Percentiles rank a stretch among this genome's conserved stretches.
Evolutionary conservation across 2,329 filamentous ascomycete species (phyloP).

Genomic region (Aureobasidium lini): DNA sequence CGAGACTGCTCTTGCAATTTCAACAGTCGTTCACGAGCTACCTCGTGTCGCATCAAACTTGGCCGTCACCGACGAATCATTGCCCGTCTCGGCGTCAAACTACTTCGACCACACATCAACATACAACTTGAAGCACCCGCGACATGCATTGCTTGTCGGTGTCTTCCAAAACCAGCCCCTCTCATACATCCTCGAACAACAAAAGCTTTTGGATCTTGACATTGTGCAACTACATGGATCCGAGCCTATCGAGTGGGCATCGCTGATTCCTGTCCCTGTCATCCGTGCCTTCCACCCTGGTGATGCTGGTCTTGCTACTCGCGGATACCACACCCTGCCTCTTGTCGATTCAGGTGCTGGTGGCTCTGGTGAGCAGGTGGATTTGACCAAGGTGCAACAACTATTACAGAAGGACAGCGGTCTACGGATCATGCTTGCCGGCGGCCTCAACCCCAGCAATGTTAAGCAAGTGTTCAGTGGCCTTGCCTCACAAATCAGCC

Average conservation of each 20-base stretch:
- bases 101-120: constrained; percentile 59
- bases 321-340: constrained; percentile 76
- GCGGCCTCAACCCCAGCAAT: constrained; percentile 75
- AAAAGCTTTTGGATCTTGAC: constrained; percentile 70
- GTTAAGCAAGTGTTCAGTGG: constrained; percentile 58
- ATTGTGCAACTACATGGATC: constrained; percentile 87
- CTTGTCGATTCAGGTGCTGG: constrained; percentile 83
- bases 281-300: constrained; percentile 76
- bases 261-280: constrained; percentile 83
- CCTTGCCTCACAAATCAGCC: constrained; percentile 52
- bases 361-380: constrained; percentile 69
- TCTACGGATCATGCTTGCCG: constrained; percentile 74
- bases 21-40: constrained; percentile 61
- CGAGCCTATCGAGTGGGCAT: constrained; percentile 88
- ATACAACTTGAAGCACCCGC: constrained; percentile 41
- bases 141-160: constrained; percentile 73
- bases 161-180: constrained; percentile 91
- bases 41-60: constrained; percentile 28
- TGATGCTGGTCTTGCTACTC: constrained; percentile 60
- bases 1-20: constrained; percentile 74
- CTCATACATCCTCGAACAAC: constrained; percentile 70
- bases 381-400: constrained; percentile 60
- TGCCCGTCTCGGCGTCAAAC: constrained; percentile 44
- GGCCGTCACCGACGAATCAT: constrained; percentile 13
- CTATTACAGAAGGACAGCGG: constrained; percentile 60